Evolutionary conservation across 305 asterid species (phyloP).

Genomic region (Solanum aculeatissimum): DNA sequence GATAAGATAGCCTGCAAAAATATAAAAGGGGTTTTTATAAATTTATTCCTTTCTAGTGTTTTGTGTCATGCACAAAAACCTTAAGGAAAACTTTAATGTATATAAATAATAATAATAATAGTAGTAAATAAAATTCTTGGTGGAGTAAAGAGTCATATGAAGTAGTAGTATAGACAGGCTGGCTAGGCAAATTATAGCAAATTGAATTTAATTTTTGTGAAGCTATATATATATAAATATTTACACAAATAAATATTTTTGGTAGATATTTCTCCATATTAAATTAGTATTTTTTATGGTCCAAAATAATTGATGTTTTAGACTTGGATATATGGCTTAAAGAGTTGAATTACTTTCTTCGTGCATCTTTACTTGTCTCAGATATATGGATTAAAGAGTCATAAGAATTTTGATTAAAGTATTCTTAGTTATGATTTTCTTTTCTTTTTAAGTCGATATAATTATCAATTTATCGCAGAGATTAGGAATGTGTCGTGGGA

Average conservation of each 20-base stretch:
- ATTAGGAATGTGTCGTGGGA: neutral
- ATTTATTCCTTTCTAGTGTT: neutral
- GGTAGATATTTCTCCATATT: neutral
- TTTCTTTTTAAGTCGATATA: neutral
- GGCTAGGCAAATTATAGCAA: neutral
- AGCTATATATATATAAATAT: neutral
- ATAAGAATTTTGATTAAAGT: neutral
- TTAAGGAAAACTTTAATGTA: neutral
- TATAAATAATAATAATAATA: neutral
- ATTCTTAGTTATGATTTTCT: neutral
- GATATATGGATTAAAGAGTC: neutral
- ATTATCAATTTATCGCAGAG: neutral
- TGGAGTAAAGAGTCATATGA: conserved; percentile 9
- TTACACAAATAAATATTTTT: neutral
- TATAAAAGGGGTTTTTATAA: neutral
- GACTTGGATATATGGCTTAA: neutral
- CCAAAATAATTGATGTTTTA: neutral
- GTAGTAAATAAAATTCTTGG: conserved; percentile 2
- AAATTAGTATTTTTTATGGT: neutral
- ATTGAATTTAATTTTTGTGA: neutral
- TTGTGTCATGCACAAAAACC: neutral
- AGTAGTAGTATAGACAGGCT: neutral
- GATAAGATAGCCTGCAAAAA: neutral
- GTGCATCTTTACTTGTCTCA: too few species aligned
- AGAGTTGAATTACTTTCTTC: too few species aligned